phyloP scores from a whole-genome alignment of 352 stramenopile genomes.

The Globisporangium canariense region DNA sequence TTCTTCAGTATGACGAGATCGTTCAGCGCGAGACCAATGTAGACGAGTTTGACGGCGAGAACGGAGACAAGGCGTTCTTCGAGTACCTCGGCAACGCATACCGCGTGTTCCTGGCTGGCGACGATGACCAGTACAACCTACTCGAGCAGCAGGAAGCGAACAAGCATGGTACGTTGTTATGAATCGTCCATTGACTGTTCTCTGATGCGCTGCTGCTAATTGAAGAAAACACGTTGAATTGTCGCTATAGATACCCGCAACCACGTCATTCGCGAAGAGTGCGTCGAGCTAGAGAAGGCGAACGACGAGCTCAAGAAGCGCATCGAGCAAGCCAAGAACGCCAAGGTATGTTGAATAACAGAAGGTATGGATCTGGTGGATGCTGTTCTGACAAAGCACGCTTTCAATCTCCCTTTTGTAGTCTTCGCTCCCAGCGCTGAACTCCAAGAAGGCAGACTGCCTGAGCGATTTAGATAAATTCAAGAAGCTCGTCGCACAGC shows the following conservation, averaged over 20 bases:
- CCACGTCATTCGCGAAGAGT: constrained; percentile 49
- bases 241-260: constrained; percentile 43
- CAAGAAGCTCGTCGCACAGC: constrained; percentile 77
- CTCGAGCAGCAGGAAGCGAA: constrained; percentile 80
- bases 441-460: constrained; percentile 86
- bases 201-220: constrained; percentile 1
- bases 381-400: background rate
- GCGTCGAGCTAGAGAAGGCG: constrained; percentile 40
- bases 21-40: constrained; percentile 54
- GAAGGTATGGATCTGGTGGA: background rate
- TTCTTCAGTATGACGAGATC: constrained; percentile 81
- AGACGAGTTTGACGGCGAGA: constrained; percentile 67
- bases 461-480: constrained; percentile 92
- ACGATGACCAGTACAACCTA: constrained; percentile 88
- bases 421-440: constrained; percentile 70
- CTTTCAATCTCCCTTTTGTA: constrained; percentile 1
- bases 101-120: constrained; percentile 90
- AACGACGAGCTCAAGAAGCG: constrained; percentile 60
- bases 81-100: constrained; percentile 93
- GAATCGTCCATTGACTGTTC: background rate
- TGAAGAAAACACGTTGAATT: background rate
- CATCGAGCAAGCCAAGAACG: constrained; percentile 63
- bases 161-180: constrained; percentile 36
- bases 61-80: constrained; percentile 91
- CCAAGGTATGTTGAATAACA: constrained; percentile 38